Base-by-base conservation (phyloP, 768 basidiomycete genomes). In the Trametes punicea region DNA sequence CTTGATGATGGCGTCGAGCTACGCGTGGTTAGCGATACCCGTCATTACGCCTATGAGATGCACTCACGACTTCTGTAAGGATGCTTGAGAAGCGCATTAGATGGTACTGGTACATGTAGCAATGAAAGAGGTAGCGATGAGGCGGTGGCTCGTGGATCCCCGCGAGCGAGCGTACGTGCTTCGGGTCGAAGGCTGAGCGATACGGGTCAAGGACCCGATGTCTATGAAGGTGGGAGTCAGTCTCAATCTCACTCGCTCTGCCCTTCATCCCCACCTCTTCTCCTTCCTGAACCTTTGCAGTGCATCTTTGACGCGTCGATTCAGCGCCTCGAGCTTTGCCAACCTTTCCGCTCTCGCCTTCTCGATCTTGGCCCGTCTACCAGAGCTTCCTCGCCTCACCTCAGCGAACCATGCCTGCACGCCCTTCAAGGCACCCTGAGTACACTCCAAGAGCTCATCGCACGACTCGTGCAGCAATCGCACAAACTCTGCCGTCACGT, bases 61-160 rank as follows among this genome's bases (percentile, higher is more conserved):
- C 9, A 18, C 76, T 18, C 40, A 80, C 78, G 55, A 73, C 46
- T 6, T 69, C 69, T n/a, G 65, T 59, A 4, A 77, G 52, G 10
- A 65, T 57, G 8, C 57, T 53, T 2, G 71, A 65, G 57, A 79
- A 76, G 11, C 66, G 69, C 65, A 77, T 73, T 46, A 76, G 61
- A 55, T 80, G 79, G 51, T 74, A 78, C 57, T 91, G 86, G 65
- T 87, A 90, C 26, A 87, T 79, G 62, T 85, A 90, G 46, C 84
- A 87, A 53, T 88, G 74, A 62, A 91, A 91, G 7, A 91, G 72
- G 65, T 84, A 82, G 36, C 83, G 80, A 68, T 90, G 88, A 0
- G 83, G 80, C 0, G 81, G 82, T 11, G 76, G 70, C 6, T 79
- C 77, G n/a, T 70, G 57, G 13, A 69, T 65, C n/a, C 69, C 69